These are phyloP conservation scores for Cucurbitaria berberidis DNA, from an alignment of 2,329 filamentous ascomycete species.

Conservation along the genomic window DNA sequence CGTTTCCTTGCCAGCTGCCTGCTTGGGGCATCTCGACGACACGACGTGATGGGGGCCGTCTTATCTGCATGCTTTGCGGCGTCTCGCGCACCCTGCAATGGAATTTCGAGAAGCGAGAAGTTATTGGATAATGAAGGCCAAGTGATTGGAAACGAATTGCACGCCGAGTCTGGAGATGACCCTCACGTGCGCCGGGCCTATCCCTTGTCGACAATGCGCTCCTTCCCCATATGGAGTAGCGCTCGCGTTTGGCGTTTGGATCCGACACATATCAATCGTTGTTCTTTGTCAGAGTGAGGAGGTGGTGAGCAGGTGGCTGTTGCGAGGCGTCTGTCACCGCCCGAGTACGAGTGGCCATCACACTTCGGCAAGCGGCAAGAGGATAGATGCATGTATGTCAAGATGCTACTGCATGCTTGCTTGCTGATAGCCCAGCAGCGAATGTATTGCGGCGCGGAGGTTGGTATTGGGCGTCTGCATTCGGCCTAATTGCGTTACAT, in stretches of 20 bases:
- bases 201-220: slow-evolving; percentile 3
- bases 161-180: slow-evolving; percentile 15
- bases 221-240: slow-evolving; percentile 20
- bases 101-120: slow-evolving; percentile 10
- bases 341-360: background rate
- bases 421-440: slow-evolving; percentile 2
- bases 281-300: slow-evolving; percentile 19
- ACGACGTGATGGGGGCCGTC: slow-evolving; percentile 5
- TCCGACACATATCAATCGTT: slow-evolving; percentile 4
- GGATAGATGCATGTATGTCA: background rate
- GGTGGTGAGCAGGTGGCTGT: slow-evolving; percentile 24
- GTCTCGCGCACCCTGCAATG: slow-evolving; percentile 3
- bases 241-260: slow-evolving; percentile 16
- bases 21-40: slow-evolving; percentile 12
- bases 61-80: slow-evolving; percentile 18
- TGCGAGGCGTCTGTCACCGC: slow-evolving; percentile 10
- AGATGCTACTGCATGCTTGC: too few relatives aligned
- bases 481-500: slow-evolving; percentile 17
- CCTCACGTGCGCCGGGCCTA: slow-evolving; percentile 24
- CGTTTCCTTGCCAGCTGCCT: slow-evolving; percentile 33
- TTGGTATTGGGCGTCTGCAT: slow-evolving; percentile 11
- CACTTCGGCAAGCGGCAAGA: background rate
- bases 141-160: slow-evolving; percentile 14
- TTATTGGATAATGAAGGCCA: slow-evolving; percentile 7
- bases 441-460: slow-evolving; percentile 15